A percentile compares a stretch with the other conserved stretches of the same genome.
phyloP scores from a whole-genome alignment of 2,329 filamentous ascomycete genomes.

The Neofusicoccum umdonicola region DNA sequence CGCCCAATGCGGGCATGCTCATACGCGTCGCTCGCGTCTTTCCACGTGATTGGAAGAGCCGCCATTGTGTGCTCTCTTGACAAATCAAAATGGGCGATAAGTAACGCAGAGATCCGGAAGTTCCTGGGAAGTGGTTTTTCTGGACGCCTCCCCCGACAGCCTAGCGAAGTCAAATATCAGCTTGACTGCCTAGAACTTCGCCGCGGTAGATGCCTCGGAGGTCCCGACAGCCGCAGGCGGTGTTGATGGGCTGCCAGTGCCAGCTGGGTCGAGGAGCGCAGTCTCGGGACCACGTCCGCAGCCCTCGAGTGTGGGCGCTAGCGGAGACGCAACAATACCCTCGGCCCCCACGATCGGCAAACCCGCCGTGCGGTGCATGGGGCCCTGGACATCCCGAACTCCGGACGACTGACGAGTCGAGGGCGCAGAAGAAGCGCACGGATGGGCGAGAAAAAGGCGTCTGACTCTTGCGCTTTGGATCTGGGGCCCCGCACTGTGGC shows the following conservation, averaged over 20 bases:
- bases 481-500: constrained; percentile 18
- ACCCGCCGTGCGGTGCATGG: background rate
- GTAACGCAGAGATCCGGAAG: background rate
- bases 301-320: background rate
- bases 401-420: background rate
- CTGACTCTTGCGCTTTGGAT: background rate
- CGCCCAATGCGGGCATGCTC: constrained; percentile 40
- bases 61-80: background rate
- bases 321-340: background rate
- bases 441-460: background rate
- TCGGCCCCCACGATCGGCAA: constrained; percentile 7
- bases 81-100: background rate
- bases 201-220: background rate
- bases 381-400: background rate
- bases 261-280: background rate
- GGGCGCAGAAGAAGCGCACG: background rate
- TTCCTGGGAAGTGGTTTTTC: background rate
- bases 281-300: constrained; percentile 8
- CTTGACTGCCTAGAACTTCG: background rate
- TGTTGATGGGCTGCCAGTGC: background rate
- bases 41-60: constrained; percentile 21
- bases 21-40: constrained; percentile 25
- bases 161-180: background rate
- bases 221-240: background rate
- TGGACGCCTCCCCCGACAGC: background rate